Percentiles rank a stretch among this genome's conserved stretches.
Conservation (phyloP, 345 rosid genomes). For the Cardiospermum halicacabum region DNA sequence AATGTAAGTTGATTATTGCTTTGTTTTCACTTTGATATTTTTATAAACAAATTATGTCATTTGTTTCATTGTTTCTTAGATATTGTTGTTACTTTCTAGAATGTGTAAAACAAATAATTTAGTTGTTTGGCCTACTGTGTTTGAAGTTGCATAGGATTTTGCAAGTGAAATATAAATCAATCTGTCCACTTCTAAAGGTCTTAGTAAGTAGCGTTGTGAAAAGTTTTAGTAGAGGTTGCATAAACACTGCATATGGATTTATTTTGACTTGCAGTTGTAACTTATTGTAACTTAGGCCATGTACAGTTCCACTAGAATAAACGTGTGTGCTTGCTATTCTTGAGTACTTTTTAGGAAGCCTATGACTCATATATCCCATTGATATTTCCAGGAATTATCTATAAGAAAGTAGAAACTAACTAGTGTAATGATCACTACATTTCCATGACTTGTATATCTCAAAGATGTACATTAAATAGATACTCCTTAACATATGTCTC, state of each 20-base stretch:
- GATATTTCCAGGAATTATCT: too few relatives aligned
- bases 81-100: neutral
- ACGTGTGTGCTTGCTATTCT: neutral
- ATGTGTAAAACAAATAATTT: neutral
- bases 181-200: neutral
- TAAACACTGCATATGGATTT: neutral
- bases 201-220: neutral
- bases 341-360: neutral
- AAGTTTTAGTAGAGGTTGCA: too few relatives aligned
- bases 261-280: neutral
- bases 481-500: neutral
- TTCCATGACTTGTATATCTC: too few relatives aligned
- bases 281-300: neutral
- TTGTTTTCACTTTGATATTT: neutral
- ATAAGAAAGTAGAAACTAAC: too few relatives aligned
- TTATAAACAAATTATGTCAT: neutral
- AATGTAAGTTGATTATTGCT: constrained; percentile 22
- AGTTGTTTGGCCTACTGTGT: neutral
- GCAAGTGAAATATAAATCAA: neutral
- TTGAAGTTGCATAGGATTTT: neutral
- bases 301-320: neutral
- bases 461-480: too few relatives aligned
- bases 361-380: neutral
- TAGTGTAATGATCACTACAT: too few relatives aligned
- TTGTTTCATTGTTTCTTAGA: neutral